phyloP scores from a whole-genome alignment of 208 protist species.

The Herpetomonas tarakana region DNA sequence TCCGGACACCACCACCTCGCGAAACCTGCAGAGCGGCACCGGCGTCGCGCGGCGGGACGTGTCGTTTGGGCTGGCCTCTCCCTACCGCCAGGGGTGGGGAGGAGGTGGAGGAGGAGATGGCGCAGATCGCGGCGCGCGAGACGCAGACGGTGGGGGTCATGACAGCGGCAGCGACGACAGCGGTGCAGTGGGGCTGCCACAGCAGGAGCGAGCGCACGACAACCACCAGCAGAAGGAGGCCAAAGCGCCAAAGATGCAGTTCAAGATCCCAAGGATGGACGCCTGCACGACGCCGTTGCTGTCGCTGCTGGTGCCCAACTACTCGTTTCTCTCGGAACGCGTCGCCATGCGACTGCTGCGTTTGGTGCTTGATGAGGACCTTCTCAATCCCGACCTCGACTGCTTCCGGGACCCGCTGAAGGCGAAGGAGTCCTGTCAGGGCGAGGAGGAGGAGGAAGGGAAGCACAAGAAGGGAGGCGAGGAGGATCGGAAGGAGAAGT shows the following conservation, averaged over 20 bases:
- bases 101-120: too few species aligned
- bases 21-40: not conserved
- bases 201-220: not conserved
- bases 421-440: not conserved
- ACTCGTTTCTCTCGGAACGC: conserved; percentile 4
- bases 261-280: conserved; percentile 1
- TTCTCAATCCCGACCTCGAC: not conserved
- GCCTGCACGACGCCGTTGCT: not conserved
- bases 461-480: not conserved
- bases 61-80: too few species aligned
- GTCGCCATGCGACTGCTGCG: not conserved
- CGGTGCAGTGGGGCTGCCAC: not conserved
- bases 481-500: not conserved
- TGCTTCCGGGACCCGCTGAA: not conserved
- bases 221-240: not conserved
- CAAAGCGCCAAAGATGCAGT: not conserved
- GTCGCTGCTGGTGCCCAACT: conserved; percentile 2
- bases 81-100: too few species aligned
- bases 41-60: not conserved
- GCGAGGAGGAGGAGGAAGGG: not conserved
- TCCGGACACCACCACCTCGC: not conserved
- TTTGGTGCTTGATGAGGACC: not conserved
- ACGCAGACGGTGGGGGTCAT: not conserved
- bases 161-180: not conserved
- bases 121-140: not conserved